These are phyloP conservation scores for Beauveria rudraprayagi DNA, from an alignment of 2,329 filamentous ascomycete genomes.

Conservation along the genomic window DNA sequence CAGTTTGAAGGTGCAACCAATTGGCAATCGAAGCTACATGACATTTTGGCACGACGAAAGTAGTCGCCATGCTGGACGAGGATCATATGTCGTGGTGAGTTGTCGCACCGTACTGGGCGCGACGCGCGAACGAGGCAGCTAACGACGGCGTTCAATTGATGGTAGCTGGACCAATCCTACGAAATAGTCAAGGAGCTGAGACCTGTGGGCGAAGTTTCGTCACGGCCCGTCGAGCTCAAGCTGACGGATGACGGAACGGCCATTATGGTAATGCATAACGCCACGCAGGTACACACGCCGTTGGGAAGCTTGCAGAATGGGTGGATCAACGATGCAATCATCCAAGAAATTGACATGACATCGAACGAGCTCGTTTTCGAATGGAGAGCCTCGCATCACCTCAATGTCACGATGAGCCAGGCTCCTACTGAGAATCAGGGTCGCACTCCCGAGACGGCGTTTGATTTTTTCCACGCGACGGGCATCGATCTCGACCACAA, in stretches of 20 bases:
- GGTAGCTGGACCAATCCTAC: conserved; percentile 24
- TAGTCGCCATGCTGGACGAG: conserved; percentile 38
- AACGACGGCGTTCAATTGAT: neutral
- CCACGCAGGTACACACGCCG: conserved; percentile 18
- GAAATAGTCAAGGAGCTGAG: conserved; percentile 20
- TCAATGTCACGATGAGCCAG: conserved; percentile 15
- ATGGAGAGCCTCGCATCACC: conserved; percentile 29
- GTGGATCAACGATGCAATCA: conserved; percentile 27
- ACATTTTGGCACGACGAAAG: conserved; percentile 32
- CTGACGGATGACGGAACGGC: conserved; percentile 32
- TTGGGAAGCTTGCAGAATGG: conserved; percentile 17
- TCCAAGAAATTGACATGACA: conserved; percentile 42
- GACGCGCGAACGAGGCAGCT: neutral
- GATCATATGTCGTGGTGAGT: conserved; percentile 37
- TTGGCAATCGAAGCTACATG: conserved; percentile 12
- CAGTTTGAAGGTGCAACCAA: conserved; percentile 20
- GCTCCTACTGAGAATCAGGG: conserved; percentile 16
- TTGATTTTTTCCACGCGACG: conserved; percentile 53
- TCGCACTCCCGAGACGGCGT: conserved; percentile 22
- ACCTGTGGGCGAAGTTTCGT: conserved; percentile 17
- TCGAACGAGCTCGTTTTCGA: conserved; percentile 41
- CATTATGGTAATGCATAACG: conserved; percentile 31
- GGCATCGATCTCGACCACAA: conserved; percentile 43
- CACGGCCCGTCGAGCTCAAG: conserved; percentile 30
- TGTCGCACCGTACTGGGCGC: neutral